Conservation (phyloP, 345 rosid genomes). For the Pistacia atlantica region DNA sequence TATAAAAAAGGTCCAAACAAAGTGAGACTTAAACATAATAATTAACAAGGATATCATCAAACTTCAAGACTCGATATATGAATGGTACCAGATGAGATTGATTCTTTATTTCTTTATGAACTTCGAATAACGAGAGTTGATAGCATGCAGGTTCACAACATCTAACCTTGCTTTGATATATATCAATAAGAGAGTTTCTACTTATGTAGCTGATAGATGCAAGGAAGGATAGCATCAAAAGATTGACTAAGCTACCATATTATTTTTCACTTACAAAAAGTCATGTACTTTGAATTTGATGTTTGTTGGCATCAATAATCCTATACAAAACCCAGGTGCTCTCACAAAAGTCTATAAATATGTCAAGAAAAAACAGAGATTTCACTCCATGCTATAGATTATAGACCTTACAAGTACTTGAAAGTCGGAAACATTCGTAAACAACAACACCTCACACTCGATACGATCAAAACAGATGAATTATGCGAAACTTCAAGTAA, state of each 20-base stretch:
- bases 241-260: not conserved
- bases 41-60: not conserved
- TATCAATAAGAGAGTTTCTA: not conserved
- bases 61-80: not conserved
- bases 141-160: not conserved
- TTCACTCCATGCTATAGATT: not conserved
- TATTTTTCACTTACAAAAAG: not conserved
- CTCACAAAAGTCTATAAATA: not conserved
- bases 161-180: not conserved
- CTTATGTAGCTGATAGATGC: not conserved
- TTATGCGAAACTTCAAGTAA: not conserved
- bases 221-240: not conserved
- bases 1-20: not conserved
- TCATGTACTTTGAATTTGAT: not conserved
- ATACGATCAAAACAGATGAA: not conserved
- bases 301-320: not conserved
- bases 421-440: not conserved
- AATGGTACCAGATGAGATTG: not conserved
- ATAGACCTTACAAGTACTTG: not conserved
- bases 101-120: not conserved
- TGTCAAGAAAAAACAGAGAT: not conserved
- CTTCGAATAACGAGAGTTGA: not conserved
- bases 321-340: not conserved
- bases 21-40: not conserved
- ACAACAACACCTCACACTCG: not conserved